These are phyloP conservation scores for Malus sieversii DNA, from an alignment of 306 rosid genomes.

Conservation along the genomic window DNA sequence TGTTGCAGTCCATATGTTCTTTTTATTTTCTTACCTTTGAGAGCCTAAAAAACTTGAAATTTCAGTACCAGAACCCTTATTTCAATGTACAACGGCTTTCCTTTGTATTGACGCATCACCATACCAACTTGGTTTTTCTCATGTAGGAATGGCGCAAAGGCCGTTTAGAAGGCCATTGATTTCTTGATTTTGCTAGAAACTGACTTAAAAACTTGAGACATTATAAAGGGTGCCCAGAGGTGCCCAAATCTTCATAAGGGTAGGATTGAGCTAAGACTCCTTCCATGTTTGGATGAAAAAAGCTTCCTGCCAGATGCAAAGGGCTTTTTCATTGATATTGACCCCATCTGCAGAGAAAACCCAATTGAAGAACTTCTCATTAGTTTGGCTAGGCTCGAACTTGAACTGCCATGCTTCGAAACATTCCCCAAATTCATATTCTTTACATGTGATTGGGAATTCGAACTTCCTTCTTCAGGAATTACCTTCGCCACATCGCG, in stretches of 20 bases:
- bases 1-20: background rate
- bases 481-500: constrained; percentile 15
- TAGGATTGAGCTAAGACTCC: constrained; percentile 45
- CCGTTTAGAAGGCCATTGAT: background rate
- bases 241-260: constrained; percentile 22
- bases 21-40: background rate
- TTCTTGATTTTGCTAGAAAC: background rate
- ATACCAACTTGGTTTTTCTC: background rate
- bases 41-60: background rate
- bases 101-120: background rate
- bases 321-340: constrained; percentile 37
- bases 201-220: background rate
- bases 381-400: constrained; percentile 16
- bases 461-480: constrained; percentile 23
- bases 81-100: background rate
- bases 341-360: constrained; percentile 34
- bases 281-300: constrained; percentile 25
- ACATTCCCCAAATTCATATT: background rate
- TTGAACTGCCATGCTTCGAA: constrained; percentile 26
- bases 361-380: constrained; percentile 35
- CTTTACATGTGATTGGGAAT: constrained; percentile 4
- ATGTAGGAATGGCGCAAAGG: background rate
- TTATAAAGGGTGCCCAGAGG: background rate
- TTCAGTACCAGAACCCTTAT: background rate
- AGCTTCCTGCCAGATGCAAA: constrained; percentile 27